Evolutionary conservation across 495 filamentous ascomycete genomes (phyloP), one percentile per base, ranked within the genome.

Genomic region (Xylaria longipes): DNA sequence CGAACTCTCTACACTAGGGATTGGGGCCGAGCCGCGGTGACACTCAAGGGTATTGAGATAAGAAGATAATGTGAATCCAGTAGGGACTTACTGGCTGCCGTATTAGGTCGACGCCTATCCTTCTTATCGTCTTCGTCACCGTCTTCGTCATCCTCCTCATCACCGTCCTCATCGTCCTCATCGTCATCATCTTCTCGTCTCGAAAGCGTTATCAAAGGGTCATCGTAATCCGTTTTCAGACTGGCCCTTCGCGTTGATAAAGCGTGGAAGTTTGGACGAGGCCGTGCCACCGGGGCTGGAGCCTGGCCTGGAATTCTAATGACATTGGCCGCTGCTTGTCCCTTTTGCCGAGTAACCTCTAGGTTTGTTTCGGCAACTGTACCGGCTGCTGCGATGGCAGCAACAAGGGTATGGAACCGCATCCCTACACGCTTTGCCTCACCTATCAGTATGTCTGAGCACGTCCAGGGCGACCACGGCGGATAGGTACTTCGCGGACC

Each of bases 31-130:
- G 15, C 15, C 20, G 7, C 9, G 46, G 20, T 22, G 20, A 22
- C 11, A 2, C 20, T 1, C 46, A 48, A 22, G 41, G 6, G 14
- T 15, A 43, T 15, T 17, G 14, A 43, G 41, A 17, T 15, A 5
- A 11, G 6, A 56, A 33, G 31, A 17, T 60, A 15, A 37, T 15
- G 5, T 5, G 11, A 12, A 27, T 17, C 1, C 17, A 37, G 9
- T 4, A 37, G n/a, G 15, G 9, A 61, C 66, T 61, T 48, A 69
- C 66, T 61, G 27, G 66, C 66, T 61, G 12, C 68, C 22, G 29
- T 45, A 27, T 70, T 45, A 29, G 54, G 12, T 52, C 43, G 17
- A n/a, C 31, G 56, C 35, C 22, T 50, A 6, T 62, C 31, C 27
- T 63, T n/a, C 11, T 46, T 31, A 11, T 61, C 56, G 29, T 68